Conservation (phyloP, 768 basidiomycete species). For the Dioszegia aurantiaca region DNA sequence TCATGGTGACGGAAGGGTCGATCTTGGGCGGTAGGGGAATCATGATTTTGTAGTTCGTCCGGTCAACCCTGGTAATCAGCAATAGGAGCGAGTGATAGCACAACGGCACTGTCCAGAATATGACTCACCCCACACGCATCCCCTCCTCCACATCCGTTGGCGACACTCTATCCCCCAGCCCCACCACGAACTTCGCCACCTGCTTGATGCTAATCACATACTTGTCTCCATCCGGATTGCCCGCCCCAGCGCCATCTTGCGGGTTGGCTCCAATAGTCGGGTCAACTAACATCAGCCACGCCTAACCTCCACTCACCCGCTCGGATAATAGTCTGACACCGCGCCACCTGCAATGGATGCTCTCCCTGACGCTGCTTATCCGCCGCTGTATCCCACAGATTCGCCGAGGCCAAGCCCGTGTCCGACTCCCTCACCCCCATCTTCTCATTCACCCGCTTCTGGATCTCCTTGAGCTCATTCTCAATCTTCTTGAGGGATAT, state of each 20-base stretch:
- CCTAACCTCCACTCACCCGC: slow-evolving; percentile 55
- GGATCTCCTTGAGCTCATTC: slow-evolving; percentile 87
- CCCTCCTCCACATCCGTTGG: slow-evolving; percentile 99
- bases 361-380: slow-evolving; percentile 86
- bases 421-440: slow-evolving; percentile 99
- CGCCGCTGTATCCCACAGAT: slow-evolving; percentile 93
- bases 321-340: slow-evolving; percentile 97
- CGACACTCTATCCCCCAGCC: slow-evolving; percentile 90
- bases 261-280: slow-evolving; percentile 76
- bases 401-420: slow-evolving; percentile 93
- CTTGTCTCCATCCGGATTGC: slow-evolving; percentile 79
- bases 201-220: slow-evolving; percentile 99
- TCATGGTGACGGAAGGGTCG: slow-evolving; percentile 98
- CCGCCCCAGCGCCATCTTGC: slow-evolving; percentile 68
- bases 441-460: slow-evolving; percentile 96
- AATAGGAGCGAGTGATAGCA: too few relatives aligned
- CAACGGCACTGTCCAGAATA: too few relatives aligned
- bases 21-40: slow-evolving; percentile 98
- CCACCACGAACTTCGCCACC: slow-evolving; percentile 98
- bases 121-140: slow-evolving; percentile 95
- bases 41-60: slow-evolving; percentile 91
- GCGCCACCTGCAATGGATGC: slow-evolving; percentile 91
- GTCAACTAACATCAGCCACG: slow-evolving; percentile 56
- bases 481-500: slow-evolving; percentile 81
- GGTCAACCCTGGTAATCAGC: slow-evolving; percentile 12